Evolutionary conservation across 345 rosid species (phyloP).

Genomic region (Eucalyptus marginata): DNA sequence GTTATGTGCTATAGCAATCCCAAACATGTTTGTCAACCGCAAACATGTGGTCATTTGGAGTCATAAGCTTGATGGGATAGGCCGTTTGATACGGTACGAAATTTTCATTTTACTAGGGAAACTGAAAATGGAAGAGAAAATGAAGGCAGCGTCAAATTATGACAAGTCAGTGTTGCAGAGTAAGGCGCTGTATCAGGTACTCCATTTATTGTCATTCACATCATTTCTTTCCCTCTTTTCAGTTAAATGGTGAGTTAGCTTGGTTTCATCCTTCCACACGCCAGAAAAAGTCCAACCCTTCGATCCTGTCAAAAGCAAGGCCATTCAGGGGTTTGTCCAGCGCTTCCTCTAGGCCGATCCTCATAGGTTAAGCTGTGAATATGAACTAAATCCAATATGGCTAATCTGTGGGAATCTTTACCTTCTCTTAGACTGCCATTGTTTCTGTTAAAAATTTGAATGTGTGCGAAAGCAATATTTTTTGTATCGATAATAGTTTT

Average conservation of each 20-base stretch:
- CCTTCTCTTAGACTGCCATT: neutral
- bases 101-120: neutral
- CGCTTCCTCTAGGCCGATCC: neutral
- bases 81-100: neutral
- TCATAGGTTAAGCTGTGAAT: neutral
- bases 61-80: neutral
- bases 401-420: neutral
- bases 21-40: neutral
- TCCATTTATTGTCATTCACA: neutral
- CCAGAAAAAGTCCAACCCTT: neutral
- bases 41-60: neutral
- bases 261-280: neutral
- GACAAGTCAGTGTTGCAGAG: constrained; percentile 10
- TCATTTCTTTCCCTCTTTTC: neutral
- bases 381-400: neutral
- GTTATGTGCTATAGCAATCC: neutral
- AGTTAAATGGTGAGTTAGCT: neutral
- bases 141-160: constrained; percentile 17
- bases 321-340: neutral
- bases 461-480: too few species aligned
- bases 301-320: neutral
- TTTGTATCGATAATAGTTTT: too few species aligned
- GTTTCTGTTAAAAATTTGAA: neutral
- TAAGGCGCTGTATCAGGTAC: constrained; percentile 45
- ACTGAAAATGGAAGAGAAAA: neutral